These are phyloP conservation scores for Jackrogersella multiformis DNA, from an alignment of 495 filamentous ascomycete species.

Conservation along the genomic window DNA sequence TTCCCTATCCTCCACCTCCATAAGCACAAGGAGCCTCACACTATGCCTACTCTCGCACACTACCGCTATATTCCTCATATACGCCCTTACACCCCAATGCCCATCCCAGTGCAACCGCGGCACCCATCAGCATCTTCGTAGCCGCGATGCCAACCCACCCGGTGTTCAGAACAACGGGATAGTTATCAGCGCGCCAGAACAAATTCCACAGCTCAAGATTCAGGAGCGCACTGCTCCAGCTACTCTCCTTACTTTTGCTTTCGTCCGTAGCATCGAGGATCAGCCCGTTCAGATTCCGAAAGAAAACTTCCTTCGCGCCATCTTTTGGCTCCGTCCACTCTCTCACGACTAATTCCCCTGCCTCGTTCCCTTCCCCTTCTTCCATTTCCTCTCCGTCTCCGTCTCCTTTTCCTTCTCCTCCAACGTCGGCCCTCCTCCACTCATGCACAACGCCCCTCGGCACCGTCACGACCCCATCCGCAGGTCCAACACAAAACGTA, in stretches of 20 bases:
- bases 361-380: background rate
- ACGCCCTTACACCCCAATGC: constrained; percentile 24
- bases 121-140: constrained; percentile 29
- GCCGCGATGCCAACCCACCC: constrained; percentile 7
- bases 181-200: constrained; percentile 41
- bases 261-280: constrained; percentile 24
- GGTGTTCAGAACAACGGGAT: constrained; percentile 16
- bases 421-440: constrained; percentile 30
- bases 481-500: background rate
- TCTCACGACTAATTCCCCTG: constrained; percentile 43
- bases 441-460: constrained; percentile 41
- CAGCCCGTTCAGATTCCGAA: constrained; percentile 50
- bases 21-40: background rate
- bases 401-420: too few relatives aligned
- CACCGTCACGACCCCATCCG: constrained; percentile 26
- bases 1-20: background rate
- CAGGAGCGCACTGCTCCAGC: background rate
- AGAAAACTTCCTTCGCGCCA: constrained; percentile 48
- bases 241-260: background rate
- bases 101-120: constrained; percentile 31
- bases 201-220: constrained; percentile 33
- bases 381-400: background rate
- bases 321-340: constrained; percentile 49
- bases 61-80: constrained; percentile 30
- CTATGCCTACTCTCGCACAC: background rate